Evolutionary conservation across 164 flowering plant species (phyloP).

Genomic region (Vitis riparia): DNA sequence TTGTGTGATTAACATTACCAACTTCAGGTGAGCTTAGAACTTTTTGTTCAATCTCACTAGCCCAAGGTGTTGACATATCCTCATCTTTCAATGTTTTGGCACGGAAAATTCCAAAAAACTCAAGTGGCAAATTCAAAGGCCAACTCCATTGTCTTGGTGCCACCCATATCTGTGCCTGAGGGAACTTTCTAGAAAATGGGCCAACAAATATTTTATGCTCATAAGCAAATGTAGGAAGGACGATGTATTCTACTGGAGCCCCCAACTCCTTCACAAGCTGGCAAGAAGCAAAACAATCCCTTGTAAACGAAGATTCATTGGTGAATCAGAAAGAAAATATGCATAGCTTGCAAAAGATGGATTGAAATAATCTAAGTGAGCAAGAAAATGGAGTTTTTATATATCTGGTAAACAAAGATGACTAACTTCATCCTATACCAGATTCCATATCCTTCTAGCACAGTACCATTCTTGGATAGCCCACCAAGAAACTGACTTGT

Average conservation of each 20-base stretch:
- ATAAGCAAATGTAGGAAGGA: conserved; percentile 97
- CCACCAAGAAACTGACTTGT: neutral
- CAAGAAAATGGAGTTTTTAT: neutral
- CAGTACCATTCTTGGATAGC: neutral
- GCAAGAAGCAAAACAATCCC: conserved; percentile 8
- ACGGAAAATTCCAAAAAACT: conserved; percentile 90
- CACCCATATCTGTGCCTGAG: conserved; percentile 89
- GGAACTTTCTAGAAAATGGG: conserved; percentile 95
- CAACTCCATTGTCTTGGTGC: conserved; percentile 99
- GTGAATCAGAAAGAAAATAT: neutral
- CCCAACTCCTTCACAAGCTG: conserved; percentile 91
- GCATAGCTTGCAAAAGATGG: neutral
- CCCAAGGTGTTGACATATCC: conserved; percentile 82
- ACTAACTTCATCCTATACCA: neutral
- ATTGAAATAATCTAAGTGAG: neutral
- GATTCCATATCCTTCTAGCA: neutral
- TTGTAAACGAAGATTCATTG: neutral
- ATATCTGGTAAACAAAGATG: neutral
- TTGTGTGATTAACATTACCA: conserved; percentile 44
- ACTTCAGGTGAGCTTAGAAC: conserved; percentile 96
- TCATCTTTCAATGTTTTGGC: conserved; percentile 75
- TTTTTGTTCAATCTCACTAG: conserved; percentile 89
- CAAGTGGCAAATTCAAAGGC: conserved; percentile 95
- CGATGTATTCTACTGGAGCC: conserved; percentile 87
- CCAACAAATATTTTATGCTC: conserved; percentile 98